Evolutionary conservation across 768 basidiomycete species (phyloP).

Genomic region (Ephemerocybe angulata): DNA sequence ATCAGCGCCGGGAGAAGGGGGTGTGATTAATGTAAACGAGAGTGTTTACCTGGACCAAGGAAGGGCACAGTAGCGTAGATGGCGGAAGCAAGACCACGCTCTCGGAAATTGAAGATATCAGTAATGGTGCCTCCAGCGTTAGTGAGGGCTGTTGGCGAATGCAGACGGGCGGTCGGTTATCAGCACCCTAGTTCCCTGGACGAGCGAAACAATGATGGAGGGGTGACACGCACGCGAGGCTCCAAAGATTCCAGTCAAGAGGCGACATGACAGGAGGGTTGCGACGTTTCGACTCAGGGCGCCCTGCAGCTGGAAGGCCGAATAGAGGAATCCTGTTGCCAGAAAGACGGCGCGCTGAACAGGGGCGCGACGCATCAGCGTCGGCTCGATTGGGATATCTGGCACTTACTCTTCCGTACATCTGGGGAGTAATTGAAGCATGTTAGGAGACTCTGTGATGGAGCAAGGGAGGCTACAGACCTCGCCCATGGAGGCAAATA

Average conservation of each 20-base stretch:
- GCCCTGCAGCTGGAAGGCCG: constrained; percentile 51
- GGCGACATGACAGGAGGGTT: constrained; percentile 47
- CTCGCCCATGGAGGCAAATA: constrained; percentile 61
- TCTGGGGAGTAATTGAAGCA: constrained; percentile 32
- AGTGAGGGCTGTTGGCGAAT: constrained; percentile 51
- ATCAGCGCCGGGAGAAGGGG: not conserved
- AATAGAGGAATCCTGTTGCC: constrained; percentile 47
- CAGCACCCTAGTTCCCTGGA: not conserved
- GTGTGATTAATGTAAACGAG: not conserved
- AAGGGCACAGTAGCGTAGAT: constrained; percentile 58
- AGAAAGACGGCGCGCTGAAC: constrained; percentile 52
- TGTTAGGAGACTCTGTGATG: constrained; percentile 10
- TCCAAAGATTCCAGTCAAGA: constrained; percentile 57
- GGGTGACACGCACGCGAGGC: constrained; percentile 42
- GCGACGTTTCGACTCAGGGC: constrained; percentile 46
- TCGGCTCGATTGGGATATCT: not conserved
- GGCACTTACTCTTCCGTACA: constrained; percentile 48
- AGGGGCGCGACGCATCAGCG: constrained; percentile 2
- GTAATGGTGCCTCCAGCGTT: constrained; percentile 56
- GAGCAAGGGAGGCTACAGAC: constrained; percentile 24
- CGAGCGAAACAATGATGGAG: not conserved
- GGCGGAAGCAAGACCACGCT: constrained; percentile 56
- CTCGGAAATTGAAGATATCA: constrained; percentile 57
- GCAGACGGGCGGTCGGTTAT: no score
- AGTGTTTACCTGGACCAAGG: constrained; percentile 47